Percentiles rank a stretch among this genome's conserved stretches.
Conservation (phyloP, 768 basidiomycete species). For the Cyclocybe cylindracea region DNA sequence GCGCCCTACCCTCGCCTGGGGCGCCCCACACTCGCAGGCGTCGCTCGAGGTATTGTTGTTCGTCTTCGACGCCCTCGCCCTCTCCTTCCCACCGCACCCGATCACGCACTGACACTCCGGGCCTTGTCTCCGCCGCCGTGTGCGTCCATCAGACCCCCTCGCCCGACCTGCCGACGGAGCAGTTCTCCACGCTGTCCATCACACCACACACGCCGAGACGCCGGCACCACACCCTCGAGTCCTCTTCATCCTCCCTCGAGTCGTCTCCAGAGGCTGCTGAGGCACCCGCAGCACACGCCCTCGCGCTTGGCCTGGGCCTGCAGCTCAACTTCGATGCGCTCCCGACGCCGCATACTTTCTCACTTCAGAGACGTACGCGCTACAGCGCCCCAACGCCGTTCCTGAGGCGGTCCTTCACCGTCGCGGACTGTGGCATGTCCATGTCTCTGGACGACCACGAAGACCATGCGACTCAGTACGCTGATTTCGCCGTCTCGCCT, state of each 20-base stretch:
- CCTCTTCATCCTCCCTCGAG: slow-evolving; percentile 55
- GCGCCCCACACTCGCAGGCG: slow-evolving; percentile 20
- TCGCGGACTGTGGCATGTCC: slow-evolving; percentile 30
- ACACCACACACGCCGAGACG: slow-evolving; percentile 52
- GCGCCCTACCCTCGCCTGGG: slow-evolving; percentile 35
- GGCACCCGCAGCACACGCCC: slow-evolving; percentile 34
- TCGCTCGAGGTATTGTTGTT: slow-evolving; percentile 37
- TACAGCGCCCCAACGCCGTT: slow-evolving; percentile 32
- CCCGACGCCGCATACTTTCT: slow-evolving; percentile 17
- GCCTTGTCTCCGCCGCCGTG: slow-evolving; percentile 2
- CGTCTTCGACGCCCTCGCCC: slow-evolving; percentile 4
- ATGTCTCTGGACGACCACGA: slow-evolving; percentile 34
- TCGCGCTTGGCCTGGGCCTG: slow-evolving; percentile 39
- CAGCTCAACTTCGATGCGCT: slow-evolving; percentile 35
- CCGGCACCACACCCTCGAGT: slow-evolving; percentile 40
- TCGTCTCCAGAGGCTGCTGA: slow-evolving; percentile 54
- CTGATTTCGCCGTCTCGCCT: slow-evolving; percentile 40
- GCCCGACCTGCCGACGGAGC: slow-evolving; percentile 36
- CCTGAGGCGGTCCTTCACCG: slow-evolving; percentile 44
- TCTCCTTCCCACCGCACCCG: too few species aligned
- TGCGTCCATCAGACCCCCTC: slow-evolving; percentile 23
- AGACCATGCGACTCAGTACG: slow-evolving; percentile 24
- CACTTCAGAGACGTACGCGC: slow-evolving; percentile 27
- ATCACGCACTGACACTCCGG: slow-evolving; percentile 6
- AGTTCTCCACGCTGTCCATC: slow-evolving; percentile 59